phyloP scores from a whole-genome alignment of 495 filamentous ascomycete genomes.

The Thermothielavioides terrestris region DNA sequence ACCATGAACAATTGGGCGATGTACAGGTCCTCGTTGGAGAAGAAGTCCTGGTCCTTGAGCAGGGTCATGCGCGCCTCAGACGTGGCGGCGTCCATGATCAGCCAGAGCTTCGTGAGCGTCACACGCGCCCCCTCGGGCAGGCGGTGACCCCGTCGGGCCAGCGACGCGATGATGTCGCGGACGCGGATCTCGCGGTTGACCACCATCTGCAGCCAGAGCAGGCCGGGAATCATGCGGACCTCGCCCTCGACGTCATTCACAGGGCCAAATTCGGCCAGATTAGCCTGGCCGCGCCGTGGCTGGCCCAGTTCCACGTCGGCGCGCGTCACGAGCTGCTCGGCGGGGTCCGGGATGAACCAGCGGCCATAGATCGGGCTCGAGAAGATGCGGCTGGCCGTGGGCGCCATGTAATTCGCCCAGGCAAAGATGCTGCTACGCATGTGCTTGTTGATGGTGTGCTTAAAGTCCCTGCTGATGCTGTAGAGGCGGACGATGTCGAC shows the following conservation, averaged over 20 bases:
- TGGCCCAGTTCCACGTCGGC: conserved; percentile 12
- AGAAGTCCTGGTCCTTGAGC: conserved; percentile 40
- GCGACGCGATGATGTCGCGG: conserved; percentile 45
- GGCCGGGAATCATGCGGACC: conserved; percentile 19
- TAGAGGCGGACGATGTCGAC: conserved; percentile 48
- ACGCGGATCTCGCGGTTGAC: conserved; percentile 21
- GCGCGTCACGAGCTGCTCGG: conserved; percentile 17
- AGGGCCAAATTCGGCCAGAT: neutral
- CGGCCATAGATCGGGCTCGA: conserved; percentile 40
- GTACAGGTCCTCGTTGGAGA: conserved; percentile 47
- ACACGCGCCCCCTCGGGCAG: conserved; percentile 36
- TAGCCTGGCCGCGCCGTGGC: conserved; percentile 6
- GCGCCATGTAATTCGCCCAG: conserved; percentile 28
- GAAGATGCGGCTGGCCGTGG: conserved; percentile 42
- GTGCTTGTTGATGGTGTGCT: conserved; percentile 41
- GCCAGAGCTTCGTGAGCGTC: conserved; percentile 55
- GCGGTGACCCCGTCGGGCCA: conserved; percentile 44
- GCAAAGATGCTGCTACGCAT: conserved; percentile 28
- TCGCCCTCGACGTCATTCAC: neutral
- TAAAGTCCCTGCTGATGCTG: conserved; percentile 48
- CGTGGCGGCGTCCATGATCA: conserved; percentile 52
- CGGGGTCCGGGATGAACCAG: conserved; percentile 39
- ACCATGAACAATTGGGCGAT: conserved; percentile 48
- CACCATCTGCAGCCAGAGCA: conserved; percentile 26
- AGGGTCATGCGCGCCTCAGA: conserved; percentile 40